These are phyloP conservation scores for Suhomyces kunorum DNA, from an alignment of 1,139 yeast genomes.

Conservation along the genomic window DNA sequence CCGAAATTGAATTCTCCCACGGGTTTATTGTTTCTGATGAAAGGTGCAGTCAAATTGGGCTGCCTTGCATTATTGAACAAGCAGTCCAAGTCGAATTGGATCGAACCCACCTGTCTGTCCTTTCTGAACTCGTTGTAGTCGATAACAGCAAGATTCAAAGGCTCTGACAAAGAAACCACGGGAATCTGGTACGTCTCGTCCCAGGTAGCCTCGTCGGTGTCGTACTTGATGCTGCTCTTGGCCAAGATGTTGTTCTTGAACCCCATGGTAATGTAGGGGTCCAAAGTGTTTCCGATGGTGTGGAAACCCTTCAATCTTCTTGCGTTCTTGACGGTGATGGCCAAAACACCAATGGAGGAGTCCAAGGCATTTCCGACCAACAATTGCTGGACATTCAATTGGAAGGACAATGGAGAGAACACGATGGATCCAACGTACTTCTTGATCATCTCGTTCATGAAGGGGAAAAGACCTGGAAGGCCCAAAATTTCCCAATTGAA, in stretches of 20 bases:
- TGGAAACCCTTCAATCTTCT: slow-evolving; percentile 67
- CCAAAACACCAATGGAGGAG: slow-evolving; percentile 84
- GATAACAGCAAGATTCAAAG: slow-evolving; percentile 64
- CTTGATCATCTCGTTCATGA: slow-evolving; percentile 80
- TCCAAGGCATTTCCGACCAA: slow-evolving; percentile 80
- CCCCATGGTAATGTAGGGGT: slow-evolving; percentile 82
- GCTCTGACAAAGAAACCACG: slow-evolving; percentile 76
- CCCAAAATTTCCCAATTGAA: slow-evolving; percentile 86
- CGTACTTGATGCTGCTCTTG: slow-evolving; percentile 62
- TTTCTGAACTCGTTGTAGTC: slow-evolving; percentile 80
- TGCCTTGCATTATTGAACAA: slow-evolving; percentile 58
- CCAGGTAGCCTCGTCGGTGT: slow-evolving; percentile 78
- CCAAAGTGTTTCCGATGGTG: slow-evolving; percentile 74
- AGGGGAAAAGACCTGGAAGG: slow-evolving; percentile 81
- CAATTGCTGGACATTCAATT: slow-evolving; percentile 86
- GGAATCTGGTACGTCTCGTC: slow-evolving; percentile 74
- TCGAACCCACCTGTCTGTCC: slow-evolving; percentile 78
- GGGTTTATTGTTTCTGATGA: slow-evolving; percentile 77
- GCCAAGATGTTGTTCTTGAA: slow-evolving; percentile 60
- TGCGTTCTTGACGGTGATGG: slow-evolving; percentile 67
- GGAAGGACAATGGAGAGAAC: slow-evolving; percentile 87
- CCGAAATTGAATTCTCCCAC: slow-evolving; percentile 76
- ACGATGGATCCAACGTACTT: slow-evolving; percentile 87
- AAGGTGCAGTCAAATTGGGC: slow-evolving; percentile 52
- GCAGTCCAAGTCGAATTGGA: slow-evolving; percentile 72